Evolutionary conservation across 2,329 filamentous ascomycete genomes (phyloP).

Genomic region (Penicillium sp.): DNA sequence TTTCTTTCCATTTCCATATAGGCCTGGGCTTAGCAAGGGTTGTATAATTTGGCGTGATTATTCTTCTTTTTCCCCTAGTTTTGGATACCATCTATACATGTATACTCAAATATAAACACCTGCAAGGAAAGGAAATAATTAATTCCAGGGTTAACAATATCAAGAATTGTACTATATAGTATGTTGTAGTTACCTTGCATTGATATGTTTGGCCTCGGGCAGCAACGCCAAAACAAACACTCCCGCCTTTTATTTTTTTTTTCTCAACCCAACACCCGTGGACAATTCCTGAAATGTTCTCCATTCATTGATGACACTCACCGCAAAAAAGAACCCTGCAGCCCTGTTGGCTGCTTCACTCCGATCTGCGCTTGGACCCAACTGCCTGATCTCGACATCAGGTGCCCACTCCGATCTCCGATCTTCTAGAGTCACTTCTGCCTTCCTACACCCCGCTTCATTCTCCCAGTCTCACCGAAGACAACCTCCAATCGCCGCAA

Average conservation of each 20-base stretch:
- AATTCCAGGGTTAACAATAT: neutral
- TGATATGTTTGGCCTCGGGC: slow-evolving; percentile 21
- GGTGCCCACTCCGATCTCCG: slow-evolving; percentile 22
- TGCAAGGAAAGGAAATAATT: slow-evolving; percentile 1
- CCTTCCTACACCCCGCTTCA: neutral
- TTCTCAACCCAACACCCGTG: slow-evolving; percentile 4
- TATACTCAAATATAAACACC: slow-evolving; percentile 2
- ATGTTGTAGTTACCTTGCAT: slow-evolving; percentile 1
- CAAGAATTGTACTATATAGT: neutral
- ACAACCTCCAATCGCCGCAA: slow-evolving; percentile 7
- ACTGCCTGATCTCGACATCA: slow-evolving; percentile 26
- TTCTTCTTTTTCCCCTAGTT: neutral
- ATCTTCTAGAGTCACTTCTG: slow-evolving; percentile 6
- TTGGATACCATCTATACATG: slow-evolving; percentile 16
- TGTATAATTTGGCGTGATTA: slow-evolving; percentile 1
- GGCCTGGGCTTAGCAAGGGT: slow-evolving; percentile 2
- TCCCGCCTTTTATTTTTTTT: slow-evolving; percentile 13
- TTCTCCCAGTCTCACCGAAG: neutral
- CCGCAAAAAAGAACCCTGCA: slow-evolving; percentile 2
- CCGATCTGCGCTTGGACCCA: slow-evolving; percentile 24
- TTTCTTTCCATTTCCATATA: neutral
- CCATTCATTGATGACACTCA: slow-evolving; percentile 10
- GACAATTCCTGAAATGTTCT: neutral
- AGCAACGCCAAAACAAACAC: slow-evolving; percentile 29
- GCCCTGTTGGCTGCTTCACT: slow-evolving; percentile 6